Evolutionary conservation across 2,329 filamentous ascomycete genomes (phyloP).

Genomic region (Epichloe sp.): DNA sequence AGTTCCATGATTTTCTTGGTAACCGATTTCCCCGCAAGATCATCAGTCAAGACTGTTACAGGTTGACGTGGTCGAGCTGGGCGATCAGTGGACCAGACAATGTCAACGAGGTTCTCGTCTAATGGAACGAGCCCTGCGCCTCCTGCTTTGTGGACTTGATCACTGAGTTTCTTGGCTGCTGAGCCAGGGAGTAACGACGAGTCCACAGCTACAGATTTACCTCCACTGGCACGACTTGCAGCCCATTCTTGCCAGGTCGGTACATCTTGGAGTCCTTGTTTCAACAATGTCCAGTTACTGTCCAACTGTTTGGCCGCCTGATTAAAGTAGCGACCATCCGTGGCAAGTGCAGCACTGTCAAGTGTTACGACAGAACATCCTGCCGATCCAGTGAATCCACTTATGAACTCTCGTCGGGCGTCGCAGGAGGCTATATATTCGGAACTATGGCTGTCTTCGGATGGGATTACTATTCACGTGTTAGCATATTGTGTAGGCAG

Average conservation of each 20-base stretch:
- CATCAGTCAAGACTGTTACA: conserved; percentile 55
- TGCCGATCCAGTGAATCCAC: conserved; percentile 87
- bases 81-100: conserved; percentile 67
- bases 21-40: conserved; percentile 72
- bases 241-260: conserved; percentile 98
- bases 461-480: conserved; percentile 64
- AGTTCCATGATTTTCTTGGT: conserved; percentile 73
- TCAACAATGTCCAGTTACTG: conserved; percentile 78
- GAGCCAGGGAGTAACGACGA: conserved; percentile 67
- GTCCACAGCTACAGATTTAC: conserved; percentile 83
- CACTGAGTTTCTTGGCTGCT: conserved; percentile 54
- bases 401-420: conserved; percentile 80
- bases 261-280: conserved; percentile 85
- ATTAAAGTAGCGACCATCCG: conserved; percentile 96
- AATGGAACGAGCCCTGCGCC: conserved; percentile 65
- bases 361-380: conserved; percentile 82
- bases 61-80: conserved; percentile 64
- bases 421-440: conserved; percentile 98
- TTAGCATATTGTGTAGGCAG: background rate
- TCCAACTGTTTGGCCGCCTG: conserved; percentile 88
- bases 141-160: conserved; percentile 77
- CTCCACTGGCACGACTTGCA: conserved; percentile 70
- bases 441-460: conserved; percentile 93
- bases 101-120: conserved; percentile 74
- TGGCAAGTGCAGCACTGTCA: conserved; percentile 79